Conservation (phyloP, 1,284 basidiomycete species). For the Caloboletus firmus region DNA sequence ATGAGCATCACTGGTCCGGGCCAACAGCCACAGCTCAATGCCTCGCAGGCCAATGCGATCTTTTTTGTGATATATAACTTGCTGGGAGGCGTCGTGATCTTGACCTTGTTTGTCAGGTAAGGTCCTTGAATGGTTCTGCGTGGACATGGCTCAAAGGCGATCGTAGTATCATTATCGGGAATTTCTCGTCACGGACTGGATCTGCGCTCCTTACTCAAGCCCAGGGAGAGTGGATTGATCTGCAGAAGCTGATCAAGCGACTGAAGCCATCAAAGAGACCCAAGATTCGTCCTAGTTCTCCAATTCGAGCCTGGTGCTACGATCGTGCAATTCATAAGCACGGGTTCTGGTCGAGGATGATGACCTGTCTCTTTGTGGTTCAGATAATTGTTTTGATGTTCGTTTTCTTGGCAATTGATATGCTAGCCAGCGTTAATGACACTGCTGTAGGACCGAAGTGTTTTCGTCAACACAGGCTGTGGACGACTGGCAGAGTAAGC, state of each 20-base stretch:
- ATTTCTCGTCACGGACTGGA: conserved; percentile 87
- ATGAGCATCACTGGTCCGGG: conserved; percentile 77
- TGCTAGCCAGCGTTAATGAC: neutral
- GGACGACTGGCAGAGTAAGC: conserved; percentile 69
- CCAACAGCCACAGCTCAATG: conserved; percentile 71
- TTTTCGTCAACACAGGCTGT: conserved; percentile 58
- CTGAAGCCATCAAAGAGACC: conserved; percentile 88
- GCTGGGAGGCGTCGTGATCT: conserved; percentile 87
- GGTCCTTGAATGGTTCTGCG: neutral
- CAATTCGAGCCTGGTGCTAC: conserved; percentile 84
- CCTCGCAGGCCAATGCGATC: conserved; percentile 79
- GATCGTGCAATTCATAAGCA: conserved; percentile 89
- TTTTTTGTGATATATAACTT: conserved; percentile 96
- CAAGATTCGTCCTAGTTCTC: conserved; percentile 53
- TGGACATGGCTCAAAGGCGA: conserved; percentile 1
- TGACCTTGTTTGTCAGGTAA: conserved; percentile 86
- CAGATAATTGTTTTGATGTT: conserved; percentile 88
- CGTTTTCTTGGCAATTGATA: conserved; percentile 31
- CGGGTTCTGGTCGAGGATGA: conserved; percentile 88
- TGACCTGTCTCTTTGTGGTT: conserved; percentile 82
- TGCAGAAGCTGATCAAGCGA: conserved; percentile 85
- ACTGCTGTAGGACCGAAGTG: conserved; percentile 69
- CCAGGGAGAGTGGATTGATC: conserved; percentile 95
- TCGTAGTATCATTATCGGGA: conserved; percentile 89
- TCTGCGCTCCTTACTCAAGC: conserved; percentile 81